These are phyloP conservation scores for Haplosporangium sp. DNA, from an alignment of 371 early-diverging fungal genomes.

Conservation along the genomic window DNA sequence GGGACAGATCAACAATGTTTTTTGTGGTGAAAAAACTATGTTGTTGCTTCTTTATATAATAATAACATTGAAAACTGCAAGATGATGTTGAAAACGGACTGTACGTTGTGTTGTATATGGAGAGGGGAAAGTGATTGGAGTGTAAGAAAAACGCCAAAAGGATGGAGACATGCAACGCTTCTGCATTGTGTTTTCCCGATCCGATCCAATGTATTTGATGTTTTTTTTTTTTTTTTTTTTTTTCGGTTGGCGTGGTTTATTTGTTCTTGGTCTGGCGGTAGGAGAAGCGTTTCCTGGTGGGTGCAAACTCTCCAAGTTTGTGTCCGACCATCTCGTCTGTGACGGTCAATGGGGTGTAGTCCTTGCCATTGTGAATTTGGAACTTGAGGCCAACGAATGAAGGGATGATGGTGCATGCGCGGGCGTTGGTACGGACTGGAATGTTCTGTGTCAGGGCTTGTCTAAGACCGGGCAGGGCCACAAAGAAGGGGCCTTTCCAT, in stretches of 20 bases:
- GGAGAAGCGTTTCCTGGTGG: conserved; percentile 89
- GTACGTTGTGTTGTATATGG: no score
- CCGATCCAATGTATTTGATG: not conserved
- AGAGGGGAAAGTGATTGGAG: no score
- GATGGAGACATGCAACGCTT: no score
- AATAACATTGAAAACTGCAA: no score
- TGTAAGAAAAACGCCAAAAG: no score
- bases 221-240: not conserved
- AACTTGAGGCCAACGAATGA: conserved; percentile 92
- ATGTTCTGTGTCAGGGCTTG: conserved; percentile 57
- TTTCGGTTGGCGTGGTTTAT: conserved; percentile 52
- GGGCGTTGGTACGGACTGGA: conserved; percentile 81
- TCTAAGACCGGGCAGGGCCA: conserved; percentile 64
- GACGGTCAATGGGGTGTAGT: conserved; percentile 86
- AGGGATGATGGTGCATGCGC: conserved; percentile 93
- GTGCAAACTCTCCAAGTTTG: conserved; percentile 95
- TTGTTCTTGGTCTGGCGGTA: conserved; percentile 91
- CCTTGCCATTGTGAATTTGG: conserved; percentile 95
- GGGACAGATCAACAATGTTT: no score
- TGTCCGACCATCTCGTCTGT: conserved; percentile 98
- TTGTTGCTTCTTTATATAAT: not conserved
- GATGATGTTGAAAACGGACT: not conserved
- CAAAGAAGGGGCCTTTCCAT: conserved; percentile 97
- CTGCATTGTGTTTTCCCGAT: no score
- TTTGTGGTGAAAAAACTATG: no score